Percentiles rank a stretch among this genome's conserved stretches.
phyloP scores from a whole-genome alignment of 2,329 filamentous ascomycete genomes.

The Rosellinia necatrix region DNA sequence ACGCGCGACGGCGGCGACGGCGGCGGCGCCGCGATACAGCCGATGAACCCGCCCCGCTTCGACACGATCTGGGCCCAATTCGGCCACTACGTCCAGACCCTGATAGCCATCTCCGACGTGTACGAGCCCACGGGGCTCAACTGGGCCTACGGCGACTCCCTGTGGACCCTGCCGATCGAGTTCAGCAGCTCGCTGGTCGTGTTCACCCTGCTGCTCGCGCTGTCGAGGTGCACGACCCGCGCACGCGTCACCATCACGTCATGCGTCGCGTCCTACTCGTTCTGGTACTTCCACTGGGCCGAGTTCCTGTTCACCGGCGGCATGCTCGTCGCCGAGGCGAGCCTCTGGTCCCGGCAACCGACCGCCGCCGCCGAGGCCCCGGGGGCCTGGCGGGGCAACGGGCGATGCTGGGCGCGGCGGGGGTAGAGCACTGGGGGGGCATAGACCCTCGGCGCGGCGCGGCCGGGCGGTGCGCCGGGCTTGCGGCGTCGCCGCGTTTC shows the following conservation, averaged over 20 bases:
- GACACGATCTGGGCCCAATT: constrained; percentile 30
- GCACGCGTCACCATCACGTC: constrained; percentile 30
- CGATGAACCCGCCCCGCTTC: constrained; percentile 26
- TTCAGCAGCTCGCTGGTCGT: constrained; percentile 44
- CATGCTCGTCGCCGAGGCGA: constrained; percentile 41
- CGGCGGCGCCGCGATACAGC: constrained; percentile 28
- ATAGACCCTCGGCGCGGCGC: neutral
- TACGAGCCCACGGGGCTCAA: constrained; percentile 15
- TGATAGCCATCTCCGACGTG: constrained; percentile 27
- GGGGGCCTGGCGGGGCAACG: neutral
- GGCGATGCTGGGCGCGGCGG: neutral
- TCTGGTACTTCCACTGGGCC: constrained; percentile 37
- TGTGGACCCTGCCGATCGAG: constrained; percentile 47
- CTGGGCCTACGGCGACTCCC: constrained; percentile 40
- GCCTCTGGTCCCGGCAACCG: neutral
- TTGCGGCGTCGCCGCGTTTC: constrained; percentile 14
- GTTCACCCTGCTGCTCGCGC: constrained; percentile 41
- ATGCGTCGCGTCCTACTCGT: constrained; percentile 31
- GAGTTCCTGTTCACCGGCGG: constrained; percentile 40
- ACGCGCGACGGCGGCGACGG: no score
- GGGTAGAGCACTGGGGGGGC: neutral
- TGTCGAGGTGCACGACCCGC: constrained; percentile 32
- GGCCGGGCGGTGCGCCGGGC: neutral
- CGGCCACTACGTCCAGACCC: constrained; percentile 20
- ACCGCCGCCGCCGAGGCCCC: neutral